phyloP scores from a whole-genome alignment of 768 basidiomycete genomes.

The Kwoniella heveanensis region DNA sequence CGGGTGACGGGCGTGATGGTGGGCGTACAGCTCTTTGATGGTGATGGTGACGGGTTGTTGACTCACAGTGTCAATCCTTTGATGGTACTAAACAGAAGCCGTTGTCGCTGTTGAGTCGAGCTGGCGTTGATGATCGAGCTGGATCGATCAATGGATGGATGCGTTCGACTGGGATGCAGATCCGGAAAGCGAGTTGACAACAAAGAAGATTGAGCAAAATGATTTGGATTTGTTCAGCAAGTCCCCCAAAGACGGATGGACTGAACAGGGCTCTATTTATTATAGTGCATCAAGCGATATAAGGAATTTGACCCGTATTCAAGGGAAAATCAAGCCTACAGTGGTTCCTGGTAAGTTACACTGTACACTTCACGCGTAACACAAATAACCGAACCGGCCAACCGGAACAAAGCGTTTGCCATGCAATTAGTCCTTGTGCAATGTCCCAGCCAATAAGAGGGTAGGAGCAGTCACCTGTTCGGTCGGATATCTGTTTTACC shows the following conservation, averaged over 20 bases:
- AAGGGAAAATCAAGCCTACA: neutral
- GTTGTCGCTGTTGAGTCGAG: too few relatives aligned
- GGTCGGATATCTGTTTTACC: neutral
- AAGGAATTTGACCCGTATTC: neutral
- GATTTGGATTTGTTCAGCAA: too few relatives aligned
- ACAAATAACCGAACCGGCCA: slow-evolving; percentile 1
- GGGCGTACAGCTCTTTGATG: neutral
- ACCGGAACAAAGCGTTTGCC: neutral
- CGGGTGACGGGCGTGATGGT: neutral
- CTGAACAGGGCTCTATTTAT: neutral
- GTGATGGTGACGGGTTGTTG: neutral
- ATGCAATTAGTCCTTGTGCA: too few relatives aligned
- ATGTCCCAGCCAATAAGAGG: neutral
- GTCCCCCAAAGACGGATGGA: neutral
- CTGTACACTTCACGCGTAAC: neutral
- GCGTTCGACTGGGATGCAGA: too few relatives aligned
- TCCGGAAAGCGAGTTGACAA: too few relatives aligned
- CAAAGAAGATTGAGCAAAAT: too few relatives aligned
- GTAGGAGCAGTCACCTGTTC: neutral
- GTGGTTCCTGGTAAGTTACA: neutral
- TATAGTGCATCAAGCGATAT: too few relatives aligned
- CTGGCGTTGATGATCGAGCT: too few relatives aligned
- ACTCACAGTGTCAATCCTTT: neutral
- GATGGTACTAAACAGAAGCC: neutral
- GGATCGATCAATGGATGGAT: too few relatives aligned